Percentiles rank a stretch among this genome's conserved stretches.
These are phyloP conservation scores for Pseudogymnoascus sp. DNA, from an alignment of 2,329 filamentous ascomycete genomes.

Conservation along the genomic window DNA sequence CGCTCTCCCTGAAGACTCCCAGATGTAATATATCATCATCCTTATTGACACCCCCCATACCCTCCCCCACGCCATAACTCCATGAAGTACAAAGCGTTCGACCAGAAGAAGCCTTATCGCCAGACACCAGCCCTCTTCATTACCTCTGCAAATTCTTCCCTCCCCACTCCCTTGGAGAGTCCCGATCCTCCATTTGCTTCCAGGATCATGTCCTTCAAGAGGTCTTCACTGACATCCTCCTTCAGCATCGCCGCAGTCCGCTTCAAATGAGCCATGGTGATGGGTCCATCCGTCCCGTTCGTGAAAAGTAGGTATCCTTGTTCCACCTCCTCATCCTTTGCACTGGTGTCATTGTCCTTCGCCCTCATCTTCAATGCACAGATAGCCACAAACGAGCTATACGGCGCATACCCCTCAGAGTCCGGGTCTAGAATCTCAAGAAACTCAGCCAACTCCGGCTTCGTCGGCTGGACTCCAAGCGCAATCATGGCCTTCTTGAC, in stretches of 20 bases:
- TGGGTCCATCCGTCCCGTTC: constrained; percentile 51
- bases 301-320: constrained; percentile 81
- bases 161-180: constrained; percentile 62
- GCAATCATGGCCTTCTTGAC: constrained; percentile 51
- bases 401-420: constrained; percentile 68
- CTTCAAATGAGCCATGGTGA: constrained; percentile 72
- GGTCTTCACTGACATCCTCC: constrained; percentile 75
- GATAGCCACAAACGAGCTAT: constrained; percentile 77
- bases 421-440: constrained; percentile 78
- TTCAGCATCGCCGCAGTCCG: constrained; percentile 74
- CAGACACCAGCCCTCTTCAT: constrained; percentile 30
- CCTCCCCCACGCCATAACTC: constrained; percentile 11
- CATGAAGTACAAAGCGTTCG: constrained; percentile 10
- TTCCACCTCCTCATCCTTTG: constrained; percentile 62
- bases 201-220: constrained; percentile 87
- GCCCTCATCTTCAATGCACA: constrained; percentile 79
- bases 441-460: constrained; percentile 68
- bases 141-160: constrained; percentile 41
- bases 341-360: constrained; percentile 45
- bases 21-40: constrained; percentile 10
- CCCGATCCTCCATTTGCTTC: constrained; percentile 83
- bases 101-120: constrained; percentile 18
- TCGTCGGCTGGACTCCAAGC: constrained; percentile 65
- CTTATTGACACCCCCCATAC: background rate
- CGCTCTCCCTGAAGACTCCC: background rate